These are phyloP conservation scores for Jacaranda mimosifolia DNA, from an alignment of 257 asterid species.

Conservation along the genomic window DNA sequence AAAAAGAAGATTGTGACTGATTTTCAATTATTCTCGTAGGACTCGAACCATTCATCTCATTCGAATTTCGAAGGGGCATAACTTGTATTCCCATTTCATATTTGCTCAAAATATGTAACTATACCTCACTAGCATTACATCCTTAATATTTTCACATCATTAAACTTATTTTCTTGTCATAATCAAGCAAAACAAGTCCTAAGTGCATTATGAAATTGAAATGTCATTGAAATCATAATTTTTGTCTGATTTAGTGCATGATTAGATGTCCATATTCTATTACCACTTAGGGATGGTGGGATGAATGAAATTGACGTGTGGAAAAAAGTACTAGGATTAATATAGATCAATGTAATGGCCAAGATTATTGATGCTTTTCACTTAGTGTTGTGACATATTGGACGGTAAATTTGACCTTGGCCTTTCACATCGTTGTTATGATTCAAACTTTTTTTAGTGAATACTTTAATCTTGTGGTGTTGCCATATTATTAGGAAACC, in stretches of 20 bases:
- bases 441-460: not conserved
- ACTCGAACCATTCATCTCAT: no score
- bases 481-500: not conserved
- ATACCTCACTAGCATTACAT: not conserved
- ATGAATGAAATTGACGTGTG: not conserved
- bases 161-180: not conserved
- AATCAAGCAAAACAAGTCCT: not conserved
- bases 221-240: not conserved
- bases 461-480: conserved; percentile 9
- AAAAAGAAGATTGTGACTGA: no score
- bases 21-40: no score
- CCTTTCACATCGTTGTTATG: not conserved
- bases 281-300: conserved; percentile 19
- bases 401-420: conserved; percentile 18
- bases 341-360: not conserved
- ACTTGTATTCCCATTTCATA: no score
- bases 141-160: not conserved
- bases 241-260: not conserved
- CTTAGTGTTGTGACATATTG: not conserved
- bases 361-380: not conserved
- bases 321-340: not conserved
- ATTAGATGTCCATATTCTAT: not conserved
- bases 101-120: no score
- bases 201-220: not conserved
- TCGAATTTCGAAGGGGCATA: no score